phyloP scores from a whole-genome alignment of 805 yeast species.

The Kuraishia capsulata region DNA sequence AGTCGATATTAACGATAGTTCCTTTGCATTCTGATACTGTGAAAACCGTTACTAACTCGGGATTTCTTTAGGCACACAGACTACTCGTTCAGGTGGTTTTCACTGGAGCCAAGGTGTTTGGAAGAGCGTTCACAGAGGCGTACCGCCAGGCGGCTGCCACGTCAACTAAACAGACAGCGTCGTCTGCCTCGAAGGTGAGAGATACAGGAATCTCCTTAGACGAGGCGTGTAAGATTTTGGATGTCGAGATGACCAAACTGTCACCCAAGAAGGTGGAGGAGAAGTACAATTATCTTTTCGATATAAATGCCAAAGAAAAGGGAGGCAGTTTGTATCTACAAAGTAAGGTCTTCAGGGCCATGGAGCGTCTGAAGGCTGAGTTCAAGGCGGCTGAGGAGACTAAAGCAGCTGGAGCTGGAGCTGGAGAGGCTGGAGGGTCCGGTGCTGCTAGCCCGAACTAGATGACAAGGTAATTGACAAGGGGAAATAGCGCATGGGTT shows the following conservation, averaged over 20 bases:
- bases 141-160: conserved; percentile 95
- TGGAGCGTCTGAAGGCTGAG: conserved; percentile 83
- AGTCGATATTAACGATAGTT: no score
- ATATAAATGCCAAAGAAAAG: conserved; percentile 84
- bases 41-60: not conserved
- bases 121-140: conserved; percentile 94
- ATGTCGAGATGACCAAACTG: conserved; percentile 54
- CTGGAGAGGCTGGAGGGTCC: not conserved
- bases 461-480: no score
- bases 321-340: conserved; percentile 95
- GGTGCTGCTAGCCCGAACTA: not conserved
- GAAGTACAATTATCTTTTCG: conserved; percentile 75
- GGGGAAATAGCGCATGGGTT: not conserved
- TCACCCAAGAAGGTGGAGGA: conserved; percentile 50
- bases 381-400: conserved; percentile 43
- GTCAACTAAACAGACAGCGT: conserved; percentile 63
- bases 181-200: conserved; percentile 41
- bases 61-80: conserved; percentile 73
- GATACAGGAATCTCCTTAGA: conserved; percentile 75
- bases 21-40: no score
- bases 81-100: conserved; percentile 79
- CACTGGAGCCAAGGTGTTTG: conserved; percentile 94
- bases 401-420: conserved; percentile 6
- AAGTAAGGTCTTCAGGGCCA: conserved; percentile 87
- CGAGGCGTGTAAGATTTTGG: conserved; percentile 87